Evolutionary conservation across 768 basidiomycete genomes (phyloP).

Genomic region (Royoungia palumana): DNA sequence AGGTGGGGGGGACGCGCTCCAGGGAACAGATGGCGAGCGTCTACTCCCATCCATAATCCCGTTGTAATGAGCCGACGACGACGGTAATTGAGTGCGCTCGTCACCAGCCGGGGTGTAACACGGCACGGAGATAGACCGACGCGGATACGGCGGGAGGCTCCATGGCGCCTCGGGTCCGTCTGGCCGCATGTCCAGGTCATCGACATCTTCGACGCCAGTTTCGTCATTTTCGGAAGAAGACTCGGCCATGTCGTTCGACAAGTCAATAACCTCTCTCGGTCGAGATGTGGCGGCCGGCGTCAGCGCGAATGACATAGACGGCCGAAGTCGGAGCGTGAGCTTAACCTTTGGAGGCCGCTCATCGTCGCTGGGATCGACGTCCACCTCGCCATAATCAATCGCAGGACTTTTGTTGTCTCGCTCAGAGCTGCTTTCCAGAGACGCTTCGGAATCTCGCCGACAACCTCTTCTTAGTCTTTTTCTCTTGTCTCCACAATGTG

Average conservation of each 20-base stretch:
- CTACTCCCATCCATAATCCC: slow-evolving; percentile 29
- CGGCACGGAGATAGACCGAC: slow-evolving; percentile 55
- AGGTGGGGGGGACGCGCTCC: slow-evolving; percentile 67
- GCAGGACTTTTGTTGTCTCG: slow-evolving; percentile 22
- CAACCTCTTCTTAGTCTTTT: slow-evolving; percentile 39
- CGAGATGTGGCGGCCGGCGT: slow-evolving; percentile 9
- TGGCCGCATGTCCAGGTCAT: slow-evolving; percentile 18
- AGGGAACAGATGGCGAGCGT: slow-evolving; percentile 58
- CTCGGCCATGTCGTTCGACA: slow-evolving; percentile 36
- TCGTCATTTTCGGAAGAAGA: slow-evolving; percentile 40
- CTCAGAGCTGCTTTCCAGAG: slow-evolving; percentile 5
- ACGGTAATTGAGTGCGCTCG: slow-evolving; percentile 34
- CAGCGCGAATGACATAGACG: slow-evolving; percentile 27
- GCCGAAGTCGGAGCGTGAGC: slow-evolving; percentile 61
- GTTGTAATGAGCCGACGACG: slow-evolving; percentile 23
- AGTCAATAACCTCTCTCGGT: slow-evolving; percentile 36
- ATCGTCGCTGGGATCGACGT: slow-evolving; percentile 29
- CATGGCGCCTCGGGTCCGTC: slow-evolving; percentile 38
- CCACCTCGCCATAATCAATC: slow-evolving; percentile 24
- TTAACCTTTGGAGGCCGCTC: slow-evolving; percentile 60
- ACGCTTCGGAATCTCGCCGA: slow-evolving; percentile 21
- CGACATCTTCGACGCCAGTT: slow-evolving; percentile 18
- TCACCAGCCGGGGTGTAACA: slow-evolving; percentile 46
- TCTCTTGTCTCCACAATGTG: slow-evolving; percentile 45
- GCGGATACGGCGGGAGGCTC: slow-evolving; percentile 55